Evolutionary conservation across 1,139 yeast genomes (phyloP).

Genomic region (Hyphopichia pseudoburtonii): DNA sequence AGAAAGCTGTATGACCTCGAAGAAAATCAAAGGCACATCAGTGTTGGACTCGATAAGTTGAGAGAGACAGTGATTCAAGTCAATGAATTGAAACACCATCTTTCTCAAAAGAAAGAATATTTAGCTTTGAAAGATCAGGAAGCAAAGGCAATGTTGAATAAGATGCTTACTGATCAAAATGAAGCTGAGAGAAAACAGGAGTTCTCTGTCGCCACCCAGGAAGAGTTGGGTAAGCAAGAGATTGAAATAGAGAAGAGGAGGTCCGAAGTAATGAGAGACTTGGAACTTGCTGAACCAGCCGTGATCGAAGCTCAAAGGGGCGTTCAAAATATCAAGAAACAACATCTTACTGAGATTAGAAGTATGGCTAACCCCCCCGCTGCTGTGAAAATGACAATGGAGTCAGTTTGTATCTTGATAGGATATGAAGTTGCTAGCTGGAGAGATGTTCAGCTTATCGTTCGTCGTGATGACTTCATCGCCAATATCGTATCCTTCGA

Average conservation of each 20-base stretch:
- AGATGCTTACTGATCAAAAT: conserved; percentile 84
- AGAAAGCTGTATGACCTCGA: conserved; percentile 53
- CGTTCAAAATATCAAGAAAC: conserved; percentile 88
- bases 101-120: conserved; percentile 53
- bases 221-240: conserved; percentile 69
- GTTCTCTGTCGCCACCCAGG: conserved; percentile 77
- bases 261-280: conserved; percentile 56
- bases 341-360: conserved; percentile 84
- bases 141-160: conserved; percentile 70
- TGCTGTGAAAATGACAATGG: conserved; percentile 81
- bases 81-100: conserved; percentile 51
- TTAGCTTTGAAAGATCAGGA: conserved; percentile 60
- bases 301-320: conserved; percentile 81
- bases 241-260: conserved; percentile 57
- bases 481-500: conserved; percentile 76
- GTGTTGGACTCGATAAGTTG: conserved; percentile 71
- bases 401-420: conserved; percentile 78
- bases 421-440: conserved; percentile 72
- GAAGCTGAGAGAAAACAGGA: conserved; percentile 91
- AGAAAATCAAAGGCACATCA: conserved; percentile 69
- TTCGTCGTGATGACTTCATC: conserved; percentile 86
- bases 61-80: conserved; percentile 79
- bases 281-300: conserved; percentile 80
- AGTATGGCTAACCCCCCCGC: conserved; percentile 92
- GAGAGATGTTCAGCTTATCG: conserved; percentile 82